Conservation (phyloP, 352 stramenopile species). For the Achlya hypogyna region DNA sequence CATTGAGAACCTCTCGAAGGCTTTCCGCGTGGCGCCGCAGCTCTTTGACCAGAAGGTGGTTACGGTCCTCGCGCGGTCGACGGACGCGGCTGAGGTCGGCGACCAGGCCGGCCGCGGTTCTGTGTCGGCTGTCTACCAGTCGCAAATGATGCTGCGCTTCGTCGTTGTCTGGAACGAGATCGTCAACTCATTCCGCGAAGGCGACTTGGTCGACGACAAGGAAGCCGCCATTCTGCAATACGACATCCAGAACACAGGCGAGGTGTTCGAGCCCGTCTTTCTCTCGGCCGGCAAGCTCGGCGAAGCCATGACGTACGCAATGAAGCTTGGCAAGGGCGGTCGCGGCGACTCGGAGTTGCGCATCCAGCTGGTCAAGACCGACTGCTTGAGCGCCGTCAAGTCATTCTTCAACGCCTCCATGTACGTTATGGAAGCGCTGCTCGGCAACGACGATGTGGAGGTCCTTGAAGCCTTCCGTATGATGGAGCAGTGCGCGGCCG, state of each 20-base stretch:
- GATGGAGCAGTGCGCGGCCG: slow-evolving; percentile 60
- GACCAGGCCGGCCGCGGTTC: slow-evolving; percentile 39
- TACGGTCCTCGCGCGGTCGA: slow-evolving; percentile 44
- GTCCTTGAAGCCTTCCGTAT: slow-evolving; percentile 66
- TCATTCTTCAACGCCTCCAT: slow-evolving; percentile 77
- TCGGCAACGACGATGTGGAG: slow-evolving; percentile 70
- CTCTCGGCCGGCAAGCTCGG: slow-evolving; percentile 75
- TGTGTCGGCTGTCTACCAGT: slow-evolving; percentile 48
- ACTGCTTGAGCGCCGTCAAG: slow-evolving; percentile 70
- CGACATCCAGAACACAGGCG: slow-evolving; percentile 74
- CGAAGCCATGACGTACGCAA: slow-evolving; percentile 54
- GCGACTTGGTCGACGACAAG: slow-evolving; percentile 66
- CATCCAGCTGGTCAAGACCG: slow-evolving; percentile 65
- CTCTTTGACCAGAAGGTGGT: slow-evolving; percentile 77
- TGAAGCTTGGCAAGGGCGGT: slow-evolving; percentile 65
- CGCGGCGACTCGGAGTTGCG: slow-evolving; percentile 73
- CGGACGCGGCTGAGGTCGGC: slow-evolving; percentile 32
- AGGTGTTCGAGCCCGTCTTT: slow-evolving; percentile 82
- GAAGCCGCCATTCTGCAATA: slow-evolving; percentile 72
- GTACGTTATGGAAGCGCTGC: slow-evolving; percentile 61
- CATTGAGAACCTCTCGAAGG: slow-evolving; percentile 63
- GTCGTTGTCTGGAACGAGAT: slow-evolving; percentile 79
- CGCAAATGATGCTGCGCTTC: slow-evolving; percentile 74
- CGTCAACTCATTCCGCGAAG: slow-evolving; percentile 69
- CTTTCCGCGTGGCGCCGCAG: slow-evolving; percentile 59